A percentile compares a stretch with the other conserved stretches of the same genome.
phyloP scores from a whole-genome alignment of 129 eudicot genomes.

The Cynara cardunculus region DNA sequence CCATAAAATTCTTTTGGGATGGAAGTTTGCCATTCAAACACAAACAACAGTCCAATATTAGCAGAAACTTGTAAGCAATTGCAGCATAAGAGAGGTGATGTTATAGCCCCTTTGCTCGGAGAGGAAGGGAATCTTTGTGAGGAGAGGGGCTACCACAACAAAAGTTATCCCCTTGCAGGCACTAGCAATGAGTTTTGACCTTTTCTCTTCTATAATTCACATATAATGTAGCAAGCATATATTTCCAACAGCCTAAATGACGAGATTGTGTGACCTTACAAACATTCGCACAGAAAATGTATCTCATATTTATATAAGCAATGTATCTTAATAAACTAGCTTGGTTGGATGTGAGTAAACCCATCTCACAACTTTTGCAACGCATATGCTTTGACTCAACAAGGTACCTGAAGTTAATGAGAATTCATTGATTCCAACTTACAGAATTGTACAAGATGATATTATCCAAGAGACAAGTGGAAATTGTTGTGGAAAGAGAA shows the following conservation, averaged over 20 bases:
- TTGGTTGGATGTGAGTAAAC: background rate
- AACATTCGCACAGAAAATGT: background rate
- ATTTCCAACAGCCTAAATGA: background rate
- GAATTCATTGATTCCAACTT: background rate
- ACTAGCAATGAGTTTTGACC: background rate
- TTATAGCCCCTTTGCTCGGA: background rate
- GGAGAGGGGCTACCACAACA: background rate
- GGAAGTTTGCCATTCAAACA: background rate
- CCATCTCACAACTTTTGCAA: background rate
- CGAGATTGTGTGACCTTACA: background rate
- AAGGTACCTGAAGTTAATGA: background rate
- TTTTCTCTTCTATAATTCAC: background rate
- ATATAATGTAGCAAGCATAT: background rate
- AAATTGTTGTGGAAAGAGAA: background rate
- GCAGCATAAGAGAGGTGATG: background rate
- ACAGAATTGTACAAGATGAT: background rate
- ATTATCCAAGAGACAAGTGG: background rate
- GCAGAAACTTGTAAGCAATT: background rate
- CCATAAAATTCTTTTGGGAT: background rate
- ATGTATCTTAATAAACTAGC: background rate
- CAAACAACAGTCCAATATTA: background rate
- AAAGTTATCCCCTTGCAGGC: background rate
- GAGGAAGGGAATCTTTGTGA: background rate
- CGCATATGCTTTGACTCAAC: background rate
- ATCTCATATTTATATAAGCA: background rate